phyloP scores from a whole-genome alignment of 345 rosid genomes.

The Microthlaspi erraticum region DNA sequence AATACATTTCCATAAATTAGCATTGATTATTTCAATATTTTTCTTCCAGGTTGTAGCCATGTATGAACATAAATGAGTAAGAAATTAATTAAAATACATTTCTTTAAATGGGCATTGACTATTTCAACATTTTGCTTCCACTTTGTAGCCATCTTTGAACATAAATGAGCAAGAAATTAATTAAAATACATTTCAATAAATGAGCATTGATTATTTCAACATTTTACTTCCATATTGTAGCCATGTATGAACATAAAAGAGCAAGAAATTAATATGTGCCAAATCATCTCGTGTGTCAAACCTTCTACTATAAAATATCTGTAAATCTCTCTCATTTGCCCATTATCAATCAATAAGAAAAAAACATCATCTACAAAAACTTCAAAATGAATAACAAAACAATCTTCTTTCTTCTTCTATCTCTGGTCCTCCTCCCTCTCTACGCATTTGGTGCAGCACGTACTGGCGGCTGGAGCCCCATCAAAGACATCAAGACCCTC shows the following conservation, averaged over 20 bases:
- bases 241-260: not conserved
- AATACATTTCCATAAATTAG: not conserved
- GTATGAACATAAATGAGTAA: too few species aligned
- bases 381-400: not conserved
- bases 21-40: not conserved
- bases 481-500: slow-evolving; percentile 45
- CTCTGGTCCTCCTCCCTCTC: slow-evolving; percentile 14
- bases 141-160: too few species aligned
- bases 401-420: slow-evolving; percentile 1
- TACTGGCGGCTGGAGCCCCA: slow-evolving; percentile 60
- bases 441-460: slow-evolving; percentile 22
- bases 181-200: not conserved
- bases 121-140: too few species aligned
- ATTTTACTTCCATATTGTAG: not conserved
- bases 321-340: not conserved
- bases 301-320: not conserved
- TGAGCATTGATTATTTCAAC: not conserved
- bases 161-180: too few species aligned
- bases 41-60: not conserved
- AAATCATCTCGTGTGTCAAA: slow-evolving; percentile 3
- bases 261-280: not conserved
- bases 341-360: not conserved
- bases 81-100: too few species aligned
- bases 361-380: slow-evolving; percentile 1
- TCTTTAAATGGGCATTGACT: too few species aligned